These are phyloP conservation scores for Pythium coloratum DNA, from an alignment of 352 stramenopile genomes.

Conservation along the genomic window DNA sequence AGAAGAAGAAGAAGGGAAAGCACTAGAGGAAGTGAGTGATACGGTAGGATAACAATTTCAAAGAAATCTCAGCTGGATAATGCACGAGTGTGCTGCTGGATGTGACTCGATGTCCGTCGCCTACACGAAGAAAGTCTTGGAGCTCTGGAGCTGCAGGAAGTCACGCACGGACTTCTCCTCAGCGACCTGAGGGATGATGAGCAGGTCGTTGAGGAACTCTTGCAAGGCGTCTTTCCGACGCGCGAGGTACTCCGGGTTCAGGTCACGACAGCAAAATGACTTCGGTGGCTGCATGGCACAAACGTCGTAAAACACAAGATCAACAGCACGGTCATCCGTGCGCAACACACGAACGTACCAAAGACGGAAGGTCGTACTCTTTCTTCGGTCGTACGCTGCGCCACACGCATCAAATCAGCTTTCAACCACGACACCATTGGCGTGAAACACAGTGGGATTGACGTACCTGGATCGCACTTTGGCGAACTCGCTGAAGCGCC, in stretches of 20 bases:
- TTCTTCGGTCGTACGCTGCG: constrained; percentile 48
- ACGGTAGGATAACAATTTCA: neutral
- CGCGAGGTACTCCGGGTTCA: constrained; percentile 69
- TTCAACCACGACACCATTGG: neutral
- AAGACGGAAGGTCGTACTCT: constrained; percentile 39
- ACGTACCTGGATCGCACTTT: constrained; percentile 44
- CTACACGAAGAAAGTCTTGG: constrained; percentile 62
- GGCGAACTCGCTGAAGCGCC: constrained; percentile 78
- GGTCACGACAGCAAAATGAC: constrained; percentile 68
- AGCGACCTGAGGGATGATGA: constrained; percentile 61
- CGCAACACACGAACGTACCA: constrained; percentile 25
- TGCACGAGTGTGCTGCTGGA: neutral
- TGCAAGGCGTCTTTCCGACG: constrained; percentile 53
- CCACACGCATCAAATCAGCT: neutral
- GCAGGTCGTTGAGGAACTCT: constrained; percentile 57
- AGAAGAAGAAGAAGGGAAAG: constrained; percentile 57
- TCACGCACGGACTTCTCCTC: constrained; percentile 54
- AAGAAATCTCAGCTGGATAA: neutral
- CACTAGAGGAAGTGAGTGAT: neutral
- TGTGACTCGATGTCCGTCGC: neutral
- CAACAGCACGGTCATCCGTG: neutral
- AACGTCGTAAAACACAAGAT: neutral
- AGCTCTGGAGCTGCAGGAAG: constrained; percentile 66
- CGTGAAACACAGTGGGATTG: neutral
- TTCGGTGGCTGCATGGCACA: constrained; percentile 46